Conservation (phyloP, 345 rosid species). For the Eucalyptus shirleyi region DNA sequence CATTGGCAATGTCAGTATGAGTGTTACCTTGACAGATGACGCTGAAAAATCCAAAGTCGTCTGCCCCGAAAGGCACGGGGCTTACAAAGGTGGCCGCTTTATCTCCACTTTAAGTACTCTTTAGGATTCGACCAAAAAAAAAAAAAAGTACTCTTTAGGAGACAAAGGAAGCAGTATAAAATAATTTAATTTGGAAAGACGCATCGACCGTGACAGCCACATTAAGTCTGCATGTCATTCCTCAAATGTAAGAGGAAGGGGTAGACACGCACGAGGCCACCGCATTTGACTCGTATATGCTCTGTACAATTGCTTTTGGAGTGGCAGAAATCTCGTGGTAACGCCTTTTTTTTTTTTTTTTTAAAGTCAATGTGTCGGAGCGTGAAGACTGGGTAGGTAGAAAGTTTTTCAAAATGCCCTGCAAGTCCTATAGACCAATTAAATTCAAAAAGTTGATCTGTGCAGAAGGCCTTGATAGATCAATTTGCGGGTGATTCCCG, state of each 20-base stretch:
- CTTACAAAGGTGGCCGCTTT: not conserved
- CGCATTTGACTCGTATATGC: not conserved
- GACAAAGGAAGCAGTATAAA: not conserved
- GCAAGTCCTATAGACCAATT: not conserved
- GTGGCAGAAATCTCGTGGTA: not conserved
- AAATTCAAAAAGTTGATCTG: not conserved
- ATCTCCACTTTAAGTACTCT: not conserved
- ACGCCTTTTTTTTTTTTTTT: not conserved
- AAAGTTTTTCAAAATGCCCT: not conserved
- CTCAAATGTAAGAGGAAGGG: too few relatives aligned
- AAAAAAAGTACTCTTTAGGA: not conserved
- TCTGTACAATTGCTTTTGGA: not conserved
- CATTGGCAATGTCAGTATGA: not conserved
- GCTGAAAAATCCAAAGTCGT: too few relatives aligned
- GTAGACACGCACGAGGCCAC: not conserved
- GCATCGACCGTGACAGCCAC: too few relatives aligned
- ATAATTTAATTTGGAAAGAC: too few relatives aligned
- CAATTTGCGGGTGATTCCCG: not conserved
- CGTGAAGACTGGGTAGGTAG: not conserved
- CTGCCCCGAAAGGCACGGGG: not conserved
- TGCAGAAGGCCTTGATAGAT: not conserved
- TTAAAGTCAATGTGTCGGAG: not conserved
- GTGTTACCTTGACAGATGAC: too few relatives aligned
- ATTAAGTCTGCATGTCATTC: too few relatives aligned
- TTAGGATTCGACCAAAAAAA: too few relatives aligned